Evolutionary conservation across 192 early-diverging fungal genomes (phyloP).

Genomic region (Entrophospora sp.): DNA sequence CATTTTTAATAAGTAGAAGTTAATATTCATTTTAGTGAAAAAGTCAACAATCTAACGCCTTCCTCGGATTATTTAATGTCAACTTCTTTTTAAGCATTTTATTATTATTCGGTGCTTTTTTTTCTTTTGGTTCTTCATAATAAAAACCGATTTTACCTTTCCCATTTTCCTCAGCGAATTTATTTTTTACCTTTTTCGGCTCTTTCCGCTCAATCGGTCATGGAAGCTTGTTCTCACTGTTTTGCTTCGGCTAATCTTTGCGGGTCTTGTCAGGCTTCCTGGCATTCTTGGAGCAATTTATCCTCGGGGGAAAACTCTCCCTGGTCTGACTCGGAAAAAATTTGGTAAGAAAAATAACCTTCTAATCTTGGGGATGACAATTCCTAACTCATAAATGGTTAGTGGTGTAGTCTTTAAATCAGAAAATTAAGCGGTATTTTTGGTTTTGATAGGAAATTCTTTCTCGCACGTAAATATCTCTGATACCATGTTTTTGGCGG

Average conservation of each 20-base stretch:
- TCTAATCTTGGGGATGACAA: background rate
- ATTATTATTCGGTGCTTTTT: too few relatives aligned
- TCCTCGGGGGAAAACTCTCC: background rate
- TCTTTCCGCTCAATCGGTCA: background rate
- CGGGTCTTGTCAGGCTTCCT: background rate
- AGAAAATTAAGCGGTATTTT: background rate
- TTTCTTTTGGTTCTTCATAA: too few relatives aligned
- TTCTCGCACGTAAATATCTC: background rate
- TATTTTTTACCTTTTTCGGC: constrained; percentile 3
- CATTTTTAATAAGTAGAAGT: too few relatives aligned
- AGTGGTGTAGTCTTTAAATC: background rate
- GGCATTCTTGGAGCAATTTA: constrained; percentile 8
- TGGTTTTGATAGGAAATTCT: background rate
- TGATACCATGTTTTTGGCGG: background rate
- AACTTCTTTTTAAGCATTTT: too few relatives aligned
- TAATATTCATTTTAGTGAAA: too few relatives aligned
- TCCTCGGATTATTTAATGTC: too few relatives aligned
- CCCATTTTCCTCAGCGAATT: background rate
- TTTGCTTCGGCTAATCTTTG: background rate
- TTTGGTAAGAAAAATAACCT: too few relatives aligned
- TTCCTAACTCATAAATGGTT: background rate
- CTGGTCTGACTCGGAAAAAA: background rate
- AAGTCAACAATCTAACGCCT: too few relatives aligned
- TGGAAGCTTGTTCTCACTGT: background rate
- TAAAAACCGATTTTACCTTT: background rate